Evolutionary conservation across 2,329 filamentous ascomycete genomes (phyloP), one percentile per base, ranked within the genome.

Genomic region (Aspergillus calidoustus): DNA sequence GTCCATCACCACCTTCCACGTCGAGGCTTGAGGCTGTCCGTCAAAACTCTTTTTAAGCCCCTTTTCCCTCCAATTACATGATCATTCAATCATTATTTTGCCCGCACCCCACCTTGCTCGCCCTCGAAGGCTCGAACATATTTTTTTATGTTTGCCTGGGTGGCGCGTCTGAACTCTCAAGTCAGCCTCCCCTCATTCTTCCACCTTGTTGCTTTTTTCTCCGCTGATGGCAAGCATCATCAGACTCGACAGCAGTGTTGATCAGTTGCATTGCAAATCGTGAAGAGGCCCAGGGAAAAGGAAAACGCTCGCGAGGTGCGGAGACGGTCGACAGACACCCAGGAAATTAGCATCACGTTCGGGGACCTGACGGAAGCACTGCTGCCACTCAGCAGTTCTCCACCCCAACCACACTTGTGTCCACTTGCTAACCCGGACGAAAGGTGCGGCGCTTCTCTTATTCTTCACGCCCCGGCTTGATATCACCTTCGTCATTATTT

Each of bases 151-250:
- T 60, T 66, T 62, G 66, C 59, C 61, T 68, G 54, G 43, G 64
- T 62, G 64, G 61, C 60, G 64, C 52, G 50, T 59, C 59, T 62
- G 34, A 52, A 41, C 34, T 41, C 34, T 41, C 34, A 41, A 65
- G 59, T 70, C 66, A 71, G 69, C 69, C 65, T 69, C 68, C 57
- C 57, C 43, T 57, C 61, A 19, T 59, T 50, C 31, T 49, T 30
- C 19, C 5, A 34, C 11, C n/a, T 57, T 25, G 31, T 57, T 50
- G 46, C 47, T 51, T 50, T 50, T 50, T 57, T 57, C 46, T 25
- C 25, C 31, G 28, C 48, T 38, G 46, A 48, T 19, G 38, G 17
- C 52, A 44, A 41, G 25, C 4, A 28, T 22, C 30, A 23, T 41
- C 31, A 30, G 22, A 54, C 52, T 28, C 17, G 52, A 22, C 31